phyloP scores from a whole-genome alignment of 2,329 filamentous ascomycete genomes.

The Whalleya microplaca region DNA sequence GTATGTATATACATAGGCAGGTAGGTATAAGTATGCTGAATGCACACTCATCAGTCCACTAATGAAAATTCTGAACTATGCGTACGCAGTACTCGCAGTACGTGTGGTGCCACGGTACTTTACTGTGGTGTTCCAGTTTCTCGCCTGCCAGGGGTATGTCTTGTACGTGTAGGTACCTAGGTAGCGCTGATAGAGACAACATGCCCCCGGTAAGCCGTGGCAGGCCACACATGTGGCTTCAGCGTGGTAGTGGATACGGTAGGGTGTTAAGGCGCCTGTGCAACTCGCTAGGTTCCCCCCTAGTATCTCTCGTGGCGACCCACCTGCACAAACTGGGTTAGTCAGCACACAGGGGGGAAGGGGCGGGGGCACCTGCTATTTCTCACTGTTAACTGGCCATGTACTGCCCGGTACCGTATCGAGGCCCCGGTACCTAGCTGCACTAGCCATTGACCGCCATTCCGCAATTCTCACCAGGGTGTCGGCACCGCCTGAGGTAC shows the following conservation, averaged over 20 bases:
- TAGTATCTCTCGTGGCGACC: neutral
- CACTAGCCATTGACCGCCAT: neutral
- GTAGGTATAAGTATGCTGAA: conserved; percentile 7
- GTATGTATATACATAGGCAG: neutral
- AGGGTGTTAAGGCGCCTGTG: conserved; percentile 6
- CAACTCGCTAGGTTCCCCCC: neutral
- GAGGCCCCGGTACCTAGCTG: neutral
- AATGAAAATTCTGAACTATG: conserved; percentile 10
- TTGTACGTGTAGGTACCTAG: neutral
- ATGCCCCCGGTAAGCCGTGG: conserved; percentile 14
- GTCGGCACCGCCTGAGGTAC: neutral
- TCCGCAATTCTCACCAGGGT: neutral
- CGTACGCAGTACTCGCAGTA: no score
- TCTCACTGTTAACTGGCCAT: neutral
- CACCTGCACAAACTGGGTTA: neutral
- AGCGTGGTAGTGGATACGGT: neutral
- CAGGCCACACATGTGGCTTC: conserved; percentile 23
- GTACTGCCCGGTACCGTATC: neutral
- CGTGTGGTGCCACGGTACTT: conserved; percentile 15
- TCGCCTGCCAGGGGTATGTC: neutral
- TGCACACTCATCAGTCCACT: conserved; percentile 5
- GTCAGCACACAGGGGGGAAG: neutral
- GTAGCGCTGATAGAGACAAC: neutral
- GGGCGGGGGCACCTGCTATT: neutral
- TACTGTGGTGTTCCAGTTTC: neutral